Conservation (phyloP, 768 basidiomycete genomes). For the Leucosporidium creatinivorum region DNA sequence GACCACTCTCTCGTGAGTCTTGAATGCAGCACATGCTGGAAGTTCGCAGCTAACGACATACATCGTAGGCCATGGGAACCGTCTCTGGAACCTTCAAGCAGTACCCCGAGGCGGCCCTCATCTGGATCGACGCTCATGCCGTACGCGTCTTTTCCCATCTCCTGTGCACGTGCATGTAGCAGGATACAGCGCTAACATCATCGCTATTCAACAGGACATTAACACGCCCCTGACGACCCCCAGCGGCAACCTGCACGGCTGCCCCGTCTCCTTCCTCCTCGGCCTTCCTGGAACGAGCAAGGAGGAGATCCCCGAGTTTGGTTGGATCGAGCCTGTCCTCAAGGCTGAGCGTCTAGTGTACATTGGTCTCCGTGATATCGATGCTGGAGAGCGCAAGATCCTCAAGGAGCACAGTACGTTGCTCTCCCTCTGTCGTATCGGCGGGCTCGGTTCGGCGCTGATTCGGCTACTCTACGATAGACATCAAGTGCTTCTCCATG, state of each 20-base stretch:
- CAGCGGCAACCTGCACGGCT: constrained; percentile 90
- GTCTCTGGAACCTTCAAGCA: constrained; percentile 71
- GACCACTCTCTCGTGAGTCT: constrained; percentile 80
- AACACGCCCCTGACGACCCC: constrained; percentile 77
- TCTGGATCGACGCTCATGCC: constrained; percentile 86
- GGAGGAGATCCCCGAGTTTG: constrained; percentile 42
- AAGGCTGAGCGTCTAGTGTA: constrained; percentile 77
- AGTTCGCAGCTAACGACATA: not conserved
- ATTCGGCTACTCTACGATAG: constrained; percentile 34
- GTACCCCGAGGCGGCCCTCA: constrained; percentile 57
- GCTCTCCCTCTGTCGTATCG: not conserved
- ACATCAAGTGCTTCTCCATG: constrained; percentile 83
- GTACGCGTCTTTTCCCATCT: constrained; percentile 13
- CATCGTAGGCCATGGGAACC: constrained; percentile 73
- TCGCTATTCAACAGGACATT: constrained; percentile 53
- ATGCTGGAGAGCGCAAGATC: constrained; percentile 77
- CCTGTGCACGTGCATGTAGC: not conserved
- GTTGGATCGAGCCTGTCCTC: constrained; percentile 53
- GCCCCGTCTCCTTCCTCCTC: constrained; percentile 91
- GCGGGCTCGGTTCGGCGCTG: not conserved
- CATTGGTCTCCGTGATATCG: constrained; percentile 91
- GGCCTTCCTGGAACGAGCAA: constrained; percentile 46
- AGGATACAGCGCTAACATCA: not conserved
- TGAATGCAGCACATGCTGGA: not conserved
- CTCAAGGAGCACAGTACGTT: constrained; percentile 56